Percentiles rank a stretch among this genome's conserved stretches.
phyloP scores from a whole-genome alignment of 2,329 filamentous ascomycete species.

The Acephala macrosclerotiorum region DNA sequence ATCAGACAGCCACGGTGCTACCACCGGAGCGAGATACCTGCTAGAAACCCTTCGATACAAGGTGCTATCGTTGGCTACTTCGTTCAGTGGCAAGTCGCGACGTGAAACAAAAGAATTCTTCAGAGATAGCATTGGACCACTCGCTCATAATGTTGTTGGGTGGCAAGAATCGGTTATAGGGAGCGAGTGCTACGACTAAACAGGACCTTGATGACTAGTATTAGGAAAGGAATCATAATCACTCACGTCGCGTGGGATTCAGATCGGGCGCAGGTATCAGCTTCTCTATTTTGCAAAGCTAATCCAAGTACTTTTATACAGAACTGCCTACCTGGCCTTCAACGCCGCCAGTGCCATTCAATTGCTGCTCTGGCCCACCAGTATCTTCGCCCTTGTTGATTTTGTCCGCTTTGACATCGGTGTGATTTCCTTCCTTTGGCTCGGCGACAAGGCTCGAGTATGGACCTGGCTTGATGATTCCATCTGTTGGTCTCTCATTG shows the following conservation, averaged over 20 bases:
- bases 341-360: constrained; percentile 32
- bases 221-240: no score
- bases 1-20: not conserved
- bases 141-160: not conserved
- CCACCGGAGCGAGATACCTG: not conserved
- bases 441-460: constrained; percentile 34
- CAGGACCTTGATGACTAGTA: no score
- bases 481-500: constrained; percentile 20
- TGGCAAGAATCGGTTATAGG: no score
- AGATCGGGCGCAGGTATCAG: not conserved
- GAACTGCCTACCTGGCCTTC: constrained; percentile 32
- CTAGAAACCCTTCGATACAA: not conserved
- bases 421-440: constrained; percentile 19
- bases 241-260: no score
- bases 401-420: constrained; percentile 36
- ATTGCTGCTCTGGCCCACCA: constrained; percentile 30
- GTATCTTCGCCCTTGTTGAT: constrained; percentile 38
- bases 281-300: constrained; percentile 11
- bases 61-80: not conserved
- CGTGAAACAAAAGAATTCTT: not conserved
- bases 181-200: no score
- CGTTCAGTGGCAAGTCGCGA: not conserved
- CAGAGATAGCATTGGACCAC: not conserved
- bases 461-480: constrained; percentile 36
- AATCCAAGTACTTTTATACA: constrained; percentile 21